Evolutionary conservation across 768 basidiomycete genomes (phyloP), one percentile per base, ranked within the genome.

Genomic region (Phylloporus rhodoxanthus): DNA sequence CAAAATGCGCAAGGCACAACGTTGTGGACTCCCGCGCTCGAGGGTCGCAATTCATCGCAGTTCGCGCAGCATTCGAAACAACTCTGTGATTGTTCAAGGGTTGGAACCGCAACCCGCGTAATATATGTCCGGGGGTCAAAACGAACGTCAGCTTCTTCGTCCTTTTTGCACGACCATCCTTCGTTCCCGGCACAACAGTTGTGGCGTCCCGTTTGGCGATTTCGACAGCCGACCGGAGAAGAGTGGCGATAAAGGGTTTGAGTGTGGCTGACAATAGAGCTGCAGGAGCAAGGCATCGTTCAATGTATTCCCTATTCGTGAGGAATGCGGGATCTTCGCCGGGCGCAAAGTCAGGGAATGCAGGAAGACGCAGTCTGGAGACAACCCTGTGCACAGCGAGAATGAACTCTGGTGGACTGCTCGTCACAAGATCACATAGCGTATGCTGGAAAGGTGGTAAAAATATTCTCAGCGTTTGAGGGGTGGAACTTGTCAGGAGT

Each of bases 121-220:
- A 45, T 37, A 75, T 47, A 50, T 75, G 74, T 28, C 67, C 58
- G 3, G 72, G 74, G 1, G 72, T 71, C 39, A 75, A 58, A 39
- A 70, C 43, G 10, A 64, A 57, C 8, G 57, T 52, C 45, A 56
- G 34, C 51, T 56, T 62, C 17, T 60, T 66, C 50, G n/a, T 43
- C 47, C 52, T 63, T 48, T 52, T 60, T 47, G 60, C 47, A 25
- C 62, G 57, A 25, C 53, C 50, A 23, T 43, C 37, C 50, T 56
- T 62, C 23, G 48, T 50, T 30, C 43, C 53, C 17, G 59, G 57
- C 20, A 45, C 50, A 45, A 56, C 43, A 4, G 64, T 62, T 33
- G 50, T 56, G 42, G 66, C 62, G 47, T 72, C 72, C 26, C 50
- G 55, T 51, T 65, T 66, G 20, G 66, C 61, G 19, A 59, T 57